Evolutionary conservation across 108 stramenopile genomes (phyloP), one percentile per base, ranked within the genome.

Genomic region (Cylindrotheca fusiformis): DNA sequence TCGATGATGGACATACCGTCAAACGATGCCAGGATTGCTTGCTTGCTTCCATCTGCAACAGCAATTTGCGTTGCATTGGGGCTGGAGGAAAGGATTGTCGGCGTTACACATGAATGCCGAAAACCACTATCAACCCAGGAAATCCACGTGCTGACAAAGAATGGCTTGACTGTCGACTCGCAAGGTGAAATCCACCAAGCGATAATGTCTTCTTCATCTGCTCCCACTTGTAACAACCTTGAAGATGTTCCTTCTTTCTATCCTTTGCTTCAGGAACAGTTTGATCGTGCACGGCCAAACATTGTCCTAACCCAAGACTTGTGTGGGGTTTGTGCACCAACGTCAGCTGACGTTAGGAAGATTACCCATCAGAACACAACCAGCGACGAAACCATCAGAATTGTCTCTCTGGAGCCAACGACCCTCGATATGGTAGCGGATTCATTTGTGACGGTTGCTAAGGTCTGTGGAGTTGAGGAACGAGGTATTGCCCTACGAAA

Each of bases 281-380:
- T 84, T 25, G 28, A 48, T 52, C 18, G 47, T 29, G 85, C 91
- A 10, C 51, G 71, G 28, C 94, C 94, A 1, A 80, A 57, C 18
- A 29, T 97, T 12, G 69, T 97, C 27, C 63, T 97, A 25, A 97
- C 94, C n/a, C 94, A 95, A 71, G 83, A 88, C 29, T 65, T 96
- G 4, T 96, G 95, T 73, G 74, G 79, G 46, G 93, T 96, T 27
- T 96, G 95, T 71, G 93, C 93, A 21, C 86, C 90, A 0, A 63
- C 89, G 4, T 68, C 70, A 32, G 55, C 67, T 10, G 74, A 85
- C 30, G 84, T 91, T 36, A 44, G 50, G 54, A 17, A 48, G 31
- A 27, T 76, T 41, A n/a, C 17, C 68, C 47, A 30, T 46, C 56
- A 25, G 49, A 60, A 20, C 20, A 50, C 19, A 32, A 25, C 20